Conservation (phyloP, 169 alveolate genomes). For the Plasmodium sp. region DNA sequence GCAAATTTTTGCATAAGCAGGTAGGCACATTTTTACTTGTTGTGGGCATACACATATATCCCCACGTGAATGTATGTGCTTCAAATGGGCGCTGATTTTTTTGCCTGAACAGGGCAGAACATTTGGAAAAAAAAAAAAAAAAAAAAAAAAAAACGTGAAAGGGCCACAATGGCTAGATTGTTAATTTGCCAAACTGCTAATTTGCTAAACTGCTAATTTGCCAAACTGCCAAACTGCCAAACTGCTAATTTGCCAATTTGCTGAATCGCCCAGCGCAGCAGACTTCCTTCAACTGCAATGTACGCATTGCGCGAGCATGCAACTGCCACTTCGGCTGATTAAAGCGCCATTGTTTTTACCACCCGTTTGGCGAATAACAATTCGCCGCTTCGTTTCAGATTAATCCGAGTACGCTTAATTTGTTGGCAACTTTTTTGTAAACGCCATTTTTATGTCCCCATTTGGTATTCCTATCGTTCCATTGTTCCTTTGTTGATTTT, state of each 20-base stretch:
- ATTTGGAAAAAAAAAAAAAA: not conserved
- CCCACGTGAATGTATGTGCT: not conserved
- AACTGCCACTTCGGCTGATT: not conserved
- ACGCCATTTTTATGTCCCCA: not conserved
- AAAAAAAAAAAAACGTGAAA: not conserved
- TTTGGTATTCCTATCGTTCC: not conserved
- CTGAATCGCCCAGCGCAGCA: not conserved
- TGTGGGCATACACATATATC: not conserved
- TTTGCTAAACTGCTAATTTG: not conserved
- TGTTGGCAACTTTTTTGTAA: not conserved
- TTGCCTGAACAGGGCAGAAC: not conserved
- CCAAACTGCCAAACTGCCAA: not conserved
- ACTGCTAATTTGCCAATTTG: not conserved
- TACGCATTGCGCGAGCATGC: not conserved
- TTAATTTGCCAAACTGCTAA: not conserved
- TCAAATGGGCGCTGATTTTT: not conserved
- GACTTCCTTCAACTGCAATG: not conserved
- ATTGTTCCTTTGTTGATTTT: not conserved
- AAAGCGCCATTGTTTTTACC: not conserved
- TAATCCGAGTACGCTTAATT: not conserved
- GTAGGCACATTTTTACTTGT: not conserved
- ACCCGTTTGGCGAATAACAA: not conserved
- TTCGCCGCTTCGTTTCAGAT: not conserved
- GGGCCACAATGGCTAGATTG: not conserved
- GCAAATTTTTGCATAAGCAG: not conserved